Evolutionary conservation across 2,329 filamentous ascomycete genomes (phyloP), one percentile per base, ranked within the genome.

Genomic region (Lecanosticta acicola): DNA sequence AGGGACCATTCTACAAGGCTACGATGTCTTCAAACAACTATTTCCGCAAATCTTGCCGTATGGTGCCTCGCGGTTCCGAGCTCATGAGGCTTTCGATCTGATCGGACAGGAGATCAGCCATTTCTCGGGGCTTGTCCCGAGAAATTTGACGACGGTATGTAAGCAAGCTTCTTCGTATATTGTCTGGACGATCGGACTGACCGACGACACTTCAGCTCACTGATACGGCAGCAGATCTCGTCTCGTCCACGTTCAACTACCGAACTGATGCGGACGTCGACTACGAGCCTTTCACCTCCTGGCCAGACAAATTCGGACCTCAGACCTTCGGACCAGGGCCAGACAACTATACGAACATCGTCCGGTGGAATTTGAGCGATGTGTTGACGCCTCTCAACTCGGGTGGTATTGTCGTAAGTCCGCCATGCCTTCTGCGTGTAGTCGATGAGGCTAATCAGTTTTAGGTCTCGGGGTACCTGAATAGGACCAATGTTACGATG

Each of bases 11-110:
- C 59, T 80, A 5, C 71, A 76, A n/a, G 80, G 52, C 13, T 80
- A 79, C 53, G 79, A 82, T 57, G 69, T 84, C 19, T 82, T 83
- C 66, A 76, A 77, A 43, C 64, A 73, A 59, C 67, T 81, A 0
- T 76, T 78, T 66, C 78, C 77, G 0, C 63, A 69, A 10, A 65
- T 72, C 7, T 63, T 70, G 3, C 70, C 71, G 3, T 77, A 75
- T 46, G 73, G 73, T 3, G 72, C 69, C 3, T 71, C 71, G 49
- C 74, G 77, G 18, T 69, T 78, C 60, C 69, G 77, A 10, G 70
- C 75, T 2, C 66, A 72, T 32, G 72, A 77, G 44, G 65, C 66
- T 16, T 67, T 75, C 20, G 61, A 71, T 35, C 54, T 72, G 13
- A 62, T 79, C 9, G 62, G 72, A 50, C 45, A 70, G 50, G 59